Percentiles rank a stretch among this genome's conserved stretches.
Conservation (phyloP, 1,139 yeast genomes). For the Candida sp. region DNA sequence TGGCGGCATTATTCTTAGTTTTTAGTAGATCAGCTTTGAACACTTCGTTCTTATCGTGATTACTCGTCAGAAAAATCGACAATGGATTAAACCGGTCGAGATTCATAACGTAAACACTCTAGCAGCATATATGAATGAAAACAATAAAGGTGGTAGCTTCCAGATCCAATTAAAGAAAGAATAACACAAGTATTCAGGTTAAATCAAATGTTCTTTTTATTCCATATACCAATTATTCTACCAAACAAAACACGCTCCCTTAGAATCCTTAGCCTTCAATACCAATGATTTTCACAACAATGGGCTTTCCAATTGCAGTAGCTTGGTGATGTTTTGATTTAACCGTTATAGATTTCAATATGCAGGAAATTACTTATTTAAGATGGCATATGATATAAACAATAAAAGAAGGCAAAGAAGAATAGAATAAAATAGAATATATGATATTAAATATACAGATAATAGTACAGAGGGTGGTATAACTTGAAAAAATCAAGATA, state of each 20-base stretch:
- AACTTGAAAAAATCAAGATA: neutral
- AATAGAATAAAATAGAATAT: neutral
- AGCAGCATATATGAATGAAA: neutral
- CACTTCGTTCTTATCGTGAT: neutral
- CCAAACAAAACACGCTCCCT: neutral
- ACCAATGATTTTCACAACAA: neutral
- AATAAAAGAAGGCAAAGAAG: neutral
- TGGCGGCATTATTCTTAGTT: neutral
- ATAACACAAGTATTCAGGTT: no score
- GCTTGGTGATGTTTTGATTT: neutral
- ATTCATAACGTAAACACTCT: constrained; percentile 18
- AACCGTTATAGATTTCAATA: neutral
- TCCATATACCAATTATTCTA: neutral
- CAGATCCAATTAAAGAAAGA: neutral
- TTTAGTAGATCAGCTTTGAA: constrained; percentile 8
- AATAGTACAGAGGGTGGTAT: neutral
- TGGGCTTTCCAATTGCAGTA: neutral
- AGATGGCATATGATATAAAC: neutral
- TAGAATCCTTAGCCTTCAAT: neutral
- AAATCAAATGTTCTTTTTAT: neutral
- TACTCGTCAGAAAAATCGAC: constrained; percentile 14
- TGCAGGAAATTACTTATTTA: neutral
- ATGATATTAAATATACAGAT: constrained; percentile 3
- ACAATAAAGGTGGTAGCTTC: neutral
- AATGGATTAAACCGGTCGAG: constrained; percentile 30